These are phyloP conservation scores for Fraxinus floribunda DNA, from an alignment of 305 asterid species.

Conservation along the genomic window DNA sequence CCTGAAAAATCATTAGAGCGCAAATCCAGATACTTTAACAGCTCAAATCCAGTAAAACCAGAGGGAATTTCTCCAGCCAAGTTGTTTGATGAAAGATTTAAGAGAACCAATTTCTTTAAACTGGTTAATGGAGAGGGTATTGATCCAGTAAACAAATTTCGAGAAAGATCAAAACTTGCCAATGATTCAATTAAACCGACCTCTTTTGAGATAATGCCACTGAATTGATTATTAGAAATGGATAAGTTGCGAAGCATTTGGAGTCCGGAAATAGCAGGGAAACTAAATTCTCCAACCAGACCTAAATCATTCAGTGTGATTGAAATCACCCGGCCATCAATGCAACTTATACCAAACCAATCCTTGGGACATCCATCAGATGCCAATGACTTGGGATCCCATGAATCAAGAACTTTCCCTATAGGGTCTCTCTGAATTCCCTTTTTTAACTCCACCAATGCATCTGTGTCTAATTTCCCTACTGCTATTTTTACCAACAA, in stretches of 20 bases:
- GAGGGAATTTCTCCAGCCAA: conserved; percentile 54
- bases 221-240: conserved; percentile 52
- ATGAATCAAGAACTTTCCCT: conserved; percentile 55
- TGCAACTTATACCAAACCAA: conserved; percentile 68
- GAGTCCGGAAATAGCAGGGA: conserved; percentile 49
- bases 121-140: conserved; percentile 44
- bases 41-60: conserved; percentile 44
- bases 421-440: conserved; percentile 59
- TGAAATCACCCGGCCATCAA: conserved; percentile 62
- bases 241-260: conserved; percentile 64
- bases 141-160: conserved; percentile 56
- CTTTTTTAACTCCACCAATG: conserved; percentile 59
- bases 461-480: conserved; percentile 55
- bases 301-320: conserved; percentile 50
- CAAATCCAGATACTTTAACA: conserved; percentile 63
- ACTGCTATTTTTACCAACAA: conserved; percentile 33
- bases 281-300: conserved; percentile 56
- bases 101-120: conserved; percentile 38
- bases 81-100: conserved; percentile 49
- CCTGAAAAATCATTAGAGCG: conserved; percentile 62
- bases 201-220: conserved; percentile 54
- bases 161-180: conserved; percentile 60
- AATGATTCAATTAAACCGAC: conserved; percentile 44
- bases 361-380: conserved; percentile 73
- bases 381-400: conserved; percentile 72